phyloP scores from a whole-genome alignment of 179 eudicot genomes.

The Spergularia azorica region DNA sequence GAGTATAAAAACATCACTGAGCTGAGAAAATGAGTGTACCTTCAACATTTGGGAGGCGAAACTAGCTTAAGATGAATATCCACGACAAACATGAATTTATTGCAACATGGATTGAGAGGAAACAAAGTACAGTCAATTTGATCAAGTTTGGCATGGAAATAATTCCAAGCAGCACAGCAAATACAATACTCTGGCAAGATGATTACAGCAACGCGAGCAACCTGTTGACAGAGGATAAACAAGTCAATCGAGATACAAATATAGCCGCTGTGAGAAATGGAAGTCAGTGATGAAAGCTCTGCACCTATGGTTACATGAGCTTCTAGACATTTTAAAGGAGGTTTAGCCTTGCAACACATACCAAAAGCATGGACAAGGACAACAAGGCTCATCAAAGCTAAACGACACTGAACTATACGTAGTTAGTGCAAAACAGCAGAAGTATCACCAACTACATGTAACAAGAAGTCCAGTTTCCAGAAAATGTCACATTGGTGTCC shows the following conservation, averaged over 20 bases:
- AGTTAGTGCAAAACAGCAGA: no score
- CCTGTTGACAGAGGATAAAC: slow-evolving; percentile 14
- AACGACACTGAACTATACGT: no score
- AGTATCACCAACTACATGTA: no score
- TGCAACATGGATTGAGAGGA: slow-evolving; percentile 22
- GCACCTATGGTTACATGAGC: no score
- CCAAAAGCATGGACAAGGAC: no score
- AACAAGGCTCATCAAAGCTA: no score
- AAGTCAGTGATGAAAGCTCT: no score
- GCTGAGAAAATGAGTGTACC: background rate
- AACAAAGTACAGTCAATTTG: slow-evolving; percentile 7
- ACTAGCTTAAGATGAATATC: slow-evolving; percentile 1
- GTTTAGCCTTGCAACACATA: no score
- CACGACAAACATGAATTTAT: slow-evolving; percentile 25
- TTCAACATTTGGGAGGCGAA: slow-evolving; percentile 8
- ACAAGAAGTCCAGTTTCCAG: no score
- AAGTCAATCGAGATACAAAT: background rate
- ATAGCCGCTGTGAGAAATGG: no score
- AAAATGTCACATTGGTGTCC: background rate
- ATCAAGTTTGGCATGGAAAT: slow-evolving; percentile 17
- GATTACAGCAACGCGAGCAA: slow-evolving; percentile 8
- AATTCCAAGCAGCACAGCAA: slow-evolving; percentile 11
- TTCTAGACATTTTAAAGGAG: no score
- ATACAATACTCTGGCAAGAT: slow-evolving; percentile 16
- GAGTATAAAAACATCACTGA: background rate